Conservation (phyloP, 75 land plant species). For the Picea sitchensis region DNA sequence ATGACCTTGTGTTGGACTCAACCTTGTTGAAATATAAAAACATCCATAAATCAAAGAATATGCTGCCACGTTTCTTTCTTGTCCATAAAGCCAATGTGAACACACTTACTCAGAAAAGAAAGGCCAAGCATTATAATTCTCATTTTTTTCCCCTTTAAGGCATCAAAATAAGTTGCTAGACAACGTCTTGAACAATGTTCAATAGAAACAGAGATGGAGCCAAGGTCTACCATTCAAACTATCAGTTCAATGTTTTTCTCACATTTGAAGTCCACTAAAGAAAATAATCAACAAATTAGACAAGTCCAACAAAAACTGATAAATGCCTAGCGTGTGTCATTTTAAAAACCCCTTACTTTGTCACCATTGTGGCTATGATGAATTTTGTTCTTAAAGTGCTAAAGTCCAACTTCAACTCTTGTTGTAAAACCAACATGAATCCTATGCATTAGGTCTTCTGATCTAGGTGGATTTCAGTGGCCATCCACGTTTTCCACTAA, state of each 20-base stretch:
- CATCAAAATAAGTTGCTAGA: neutral
- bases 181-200: neutral
- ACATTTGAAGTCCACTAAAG: neutral
- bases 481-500: too few species aligned
- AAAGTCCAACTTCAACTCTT: constrained; percentile 27
- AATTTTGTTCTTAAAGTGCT: neutral
- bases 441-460: constrained; percentile 45
- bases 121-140: neutral
- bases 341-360: neutral
- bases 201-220: neutral
- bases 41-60: neutral
- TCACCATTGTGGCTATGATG: neutral
- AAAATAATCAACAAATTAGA: neutral
- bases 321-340: neutral
- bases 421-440: constrained; percentile 35
- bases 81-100: neutral
- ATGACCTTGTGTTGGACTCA: neutral
- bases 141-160: neutral
- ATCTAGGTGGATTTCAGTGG: too few species aligned
- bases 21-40: neutral
- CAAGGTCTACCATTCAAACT: neutral
- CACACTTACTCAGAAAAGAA: too few species aligned
- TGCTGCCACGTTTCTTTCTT: neutral
- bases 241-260: neutral
- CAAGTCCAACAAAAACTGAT: neutral